Percentiles rank a stretch among this genome's conserved stretches.
Evolutionary conservation across 176 grass and related monocot genomes (phyloP).

Genomic region (Oryza nivara): DNA sequence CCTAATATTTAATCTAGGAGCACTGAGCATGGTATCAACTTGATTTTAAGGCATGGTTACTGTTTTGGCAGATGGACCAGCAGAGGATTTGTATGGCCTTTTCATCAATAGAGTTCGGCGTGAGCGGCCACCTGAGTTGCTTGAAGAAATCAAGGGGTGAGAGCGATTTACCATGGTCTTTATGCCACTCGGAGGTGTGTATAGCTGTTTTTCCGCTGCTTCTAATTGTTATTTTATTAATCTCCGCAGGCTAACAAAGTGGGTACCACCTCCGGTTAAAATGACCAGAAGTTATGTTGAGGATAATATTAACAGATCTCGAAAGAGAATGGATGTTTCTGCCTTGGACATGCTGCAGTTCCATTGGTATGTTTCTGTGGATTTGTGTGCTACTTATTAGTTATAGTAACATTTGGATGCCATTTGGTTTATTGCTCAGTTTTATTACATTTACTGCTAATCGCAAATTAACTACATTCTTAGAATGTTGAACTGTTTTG

Average conservation of each 20-base stretch:
- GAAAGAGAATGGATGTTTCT: conserved; percentile 90
- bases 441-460: neutral
- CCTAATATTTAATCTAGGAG: neutral
- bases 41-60: neutral
- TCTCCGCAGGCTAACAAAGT: conserved; percentile 72
- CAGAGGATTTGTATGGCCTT: conserved; percentile 92
- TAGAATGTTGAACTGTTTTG: neutral
- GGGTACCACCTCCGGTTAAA: conserved; percentile 89
- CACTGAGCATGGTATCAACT: neutral
- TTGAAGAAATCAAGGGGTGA: conserved; percentile 79
- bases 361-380: conserved; percentile 61
- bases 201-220: neutral
- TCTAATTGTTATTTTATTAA: neutral
- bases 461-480: neutral
- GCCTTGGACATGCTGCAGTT: conserved; percentile 93
- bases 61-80: conserved; percentile 68
- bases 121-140: conserved; percentile 74
- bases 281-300: conserved; percentile 80
- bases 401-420: neutral
- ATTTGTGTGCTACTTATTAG: conserved; percentile 20
- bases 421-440: neutral
- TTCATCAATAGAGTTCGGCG: conserved; percentile 85
- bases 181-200: neutral
- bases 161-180: neutral
- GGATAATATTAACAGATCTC: conserved; percentile 80